Evolutionary conservation across 352 stramenopile genomes (phyloP), one percentile per base, ranked within the genome.

Genomic region (Phytophthora megakarya): DNA sequence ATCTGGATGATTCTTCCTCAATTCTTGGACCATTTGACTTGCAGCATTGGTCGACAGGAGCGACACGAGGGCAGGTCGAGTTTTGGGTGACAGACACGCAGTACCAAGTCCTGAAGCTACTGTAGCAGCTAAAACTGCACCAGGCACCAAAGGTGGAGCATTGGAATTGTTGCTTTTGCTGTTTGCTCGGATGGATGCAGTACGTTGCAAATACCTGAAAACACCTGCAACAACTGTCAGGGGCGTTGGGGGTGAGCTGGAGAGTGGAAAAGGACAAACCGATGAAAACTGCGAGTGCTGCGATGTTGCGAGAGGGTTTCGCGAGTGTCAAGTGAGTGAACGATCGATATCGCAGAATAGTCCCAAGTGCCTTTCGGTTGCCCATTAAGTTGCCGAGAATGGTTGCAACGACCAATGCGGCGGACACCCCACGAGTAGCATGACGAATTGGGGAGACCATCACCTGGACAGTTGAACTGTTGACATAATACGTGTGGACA

Each of bases 211-310:
- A 22, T 73, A 84, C 23, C 77, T 63, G 42, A 83, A 88, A 7
- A 79, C 63, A 26, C 73, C 78, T 88, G 53, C 12, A 51, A 28
- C 5, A 30, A 4, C 7, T 19, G 23, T 30, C 25, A 47, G 35
- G n/a, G 7, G n/a, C 26, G 4, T 35, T 13, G 19, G 25, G 16
- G n/a, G 12, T 30, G 3, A 35, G 30, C 3, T 11, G 26, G 5
- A 35, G 18, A 44, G 10, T 54, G 33, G 12, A 25, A 16, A 19
- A 22, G 18, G 18, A 75, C 78, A 25, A 13, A 88, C 81, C 81
- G 39, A 90, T 76, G 64, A 90, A 88, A 15, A 90, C 50, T 8
- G 76, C 76, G 23, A 90, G 61, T 4, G 81, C 73, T 16, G 75
- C 44, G 16, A 75, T 42, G 62, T 79, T 87, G 42, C 75, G 76